Conservation (phyloP, 495 filamentous ascomycete species). For the Xylaria intraflava region DNA sequence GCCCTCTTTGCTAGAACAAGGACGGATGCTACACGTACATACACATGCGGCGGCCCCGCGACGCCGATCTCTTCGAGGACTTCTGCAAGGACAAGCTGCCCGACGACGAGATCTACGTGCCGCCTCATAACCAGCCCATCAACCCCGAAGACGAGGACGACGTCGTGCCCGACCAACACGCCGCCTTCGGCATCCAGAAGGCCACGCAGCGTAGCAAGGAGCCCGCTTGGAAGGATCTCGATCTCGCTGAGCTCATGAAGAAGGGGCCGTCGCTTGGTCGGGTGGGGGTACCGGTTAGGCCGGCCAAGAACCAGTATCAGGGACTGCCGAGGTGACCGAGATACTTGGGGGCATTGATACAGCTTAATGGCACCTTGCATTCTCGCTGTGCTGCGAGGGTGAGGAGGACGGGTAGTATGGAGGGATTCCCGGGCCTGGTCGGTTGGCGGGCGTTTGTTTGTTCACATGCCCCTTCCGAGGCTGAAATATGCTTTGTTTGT, state of each 20-base stretch:
- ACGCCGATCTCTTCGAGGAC: conserved; percentile 91
- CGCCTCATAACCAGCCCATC: conserved; percentile 80
- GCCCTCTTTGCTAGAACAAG: conserved; percentile 57
- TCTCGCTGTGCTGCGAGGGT: not conserved
- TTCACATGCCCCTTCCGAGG: not conserved
- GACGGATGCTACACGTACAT: conserved; percentile 82
- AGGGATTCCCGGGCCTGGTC: not conserved
- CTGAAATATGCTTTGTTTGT: not conserved
- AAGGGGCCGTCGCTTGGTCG: conserved; percentile 40
- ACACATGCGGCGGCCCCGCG: conserved; percentile 71
- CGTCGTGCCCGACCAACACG: conserved; percentile 94
- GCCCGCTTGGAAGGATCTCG: conserved; percentile 80
- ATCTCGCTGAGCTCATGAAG: conserved; percentile 63
- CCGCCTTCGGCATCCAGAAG: conserved; percentile 88
- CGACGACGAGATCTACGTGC: conserved; percentile 79
- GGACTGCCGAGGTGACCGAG: conserved; percentile 41
- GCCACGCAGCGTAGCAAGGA: conserved; percentile 69
- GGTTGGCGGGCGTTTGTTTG: not conserved
- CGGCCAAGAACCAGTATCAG: conserved; percentile 20
- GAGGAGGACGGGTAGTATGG: not conserved
- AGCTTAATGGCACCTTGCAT: not conserved
- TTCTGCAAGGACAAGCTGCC: conserved; percentile 64
- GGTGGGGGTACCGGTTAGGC: conserved; percentile 1
- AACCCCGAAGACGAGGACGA: conserved; percentile 99
- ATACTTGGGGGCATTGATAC: conserved; percentile 3